Evolutionary conservation across 345 rosid species (phyloP), one percentile per base, ranked within the genome.

Genomic region (Aquilaria malaccensis): DNA sequence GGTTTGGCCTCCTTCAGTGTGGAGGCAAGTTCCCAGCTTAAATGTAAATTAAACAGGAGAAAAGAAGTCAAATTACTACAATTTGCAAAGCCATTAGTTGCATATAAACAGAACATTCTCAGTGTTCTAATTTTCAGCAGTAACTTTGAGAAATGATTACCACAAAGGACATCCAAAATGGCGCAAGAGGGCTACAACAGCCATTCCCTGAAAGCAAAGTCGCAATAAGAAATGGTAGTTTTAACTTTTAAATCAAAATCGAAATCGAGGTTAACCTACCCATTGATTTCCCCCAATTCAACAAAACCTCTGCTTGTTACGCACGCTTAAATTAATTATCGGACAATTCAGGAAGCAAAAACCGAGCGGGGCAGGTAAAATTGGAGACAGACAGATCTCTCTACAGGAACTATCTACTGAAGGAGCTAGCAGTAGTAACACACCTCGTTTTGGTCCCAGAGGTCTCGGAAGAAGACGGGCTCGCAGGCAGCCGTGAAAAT

Each of bases 111-210:
- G 15, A 6, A 13, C 45, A 59, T 0, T 22, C 22, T 22, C 22
- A 22, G 22, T 22, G 22, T 22, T 22, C 22, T 22, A 22, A 22
- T 22, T 22, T 22, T 22, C 22, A 30, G 45, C 30, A 11, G 9
- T 11, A 66, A 2, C 14, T 9, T 49, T 43, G 10, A 33, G 2
- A 10, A 33, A 4, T 43, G 57, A 3, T 76, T 80, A 93, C 96
- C 97, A 84, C 83, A 89, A 93, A 75, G 69, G 45, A 64, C 98
- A 89, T 49, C 97, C 98, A 71, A 93, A 89, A 78, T 89, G 96
- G 71, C 97, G 81, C 71, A 93, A 67, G 47, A 93, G 91, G 13
- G 94, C 94, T 55, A 87, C 96, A 50, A 87, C 94, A 29, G 96
- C 88, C 13, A 89, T 65, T 50, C 88, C 94, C 96, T 93, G 67